These are phyloP conservation scores for Pichia thaimueangensis DNA, from an alignment of 805 yeast species.

Conservation along the genomic window DNA sequence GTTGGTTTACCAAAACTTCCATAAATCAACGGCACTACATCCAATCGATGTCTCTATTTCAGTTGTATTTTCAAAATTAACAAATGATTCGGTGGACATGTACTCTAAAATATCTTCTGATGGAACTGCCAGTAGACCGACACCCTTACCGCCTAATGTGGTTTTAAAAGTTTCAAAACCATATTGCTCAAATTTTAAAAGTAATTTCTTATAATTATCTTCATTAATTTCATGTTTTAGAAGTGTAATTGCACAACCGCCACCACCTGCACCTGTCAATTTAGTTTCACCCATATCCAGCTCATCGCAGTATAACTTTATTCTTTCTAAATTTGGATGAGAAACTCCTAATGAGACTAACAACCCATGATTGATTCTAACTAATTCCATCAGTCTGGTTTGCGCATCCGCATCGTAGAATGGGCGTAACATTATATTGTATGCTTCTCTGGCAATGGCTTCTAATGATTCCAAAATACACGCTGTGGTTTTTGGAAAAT, in stretches of 20 bases:
- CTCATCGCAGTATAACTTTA: slow-evolving; percentile 60
- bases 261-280: slow-evolving; percentile 98
- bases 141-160: slow-evolving; percentile 86
- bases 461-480: slow-evolving; percentile 74
- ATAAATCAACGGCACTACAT: slow-evolving; percentile 34
- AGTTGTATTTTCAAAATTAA: slow-evolving; percentile 34
- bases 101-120: slow-evolving; percentile 6
- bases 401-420: slow-evolving; percentile 37
- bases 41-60: slow-evolving; percentile 46
- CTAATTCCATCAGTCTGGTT: slow-evolving; percentile 49
- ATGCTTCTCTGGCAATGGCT: slow-evolving; percentile 64
- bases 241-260: slow-evolving; percentile 94
- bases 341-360: slow-evolving; percentile 83
- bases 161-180: slow-evolving; percentile 77
- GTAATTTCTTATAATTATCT: slow-evolving; percentile 31
- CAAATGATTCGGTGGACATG: slow-evolving; percentile 33
- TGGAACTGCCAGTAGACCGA: slow-evolving; percentile 40
- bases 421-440: slow-evolving; percentile 52
- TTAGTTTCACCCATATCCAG: slow-evolving; percentile 77
- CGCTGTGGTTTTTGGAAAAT: slow-evolving; percentile 48
- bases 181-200: slow-evolving; percentile 31
- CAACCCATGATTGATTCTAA: slow-evolving; percentile 81
- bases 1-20: slow-evolving; percentile 56
- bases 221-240: slow-evolving; percentile 41
- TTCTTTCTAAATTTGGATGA: slow-evolving; percentile 81